Conservation (phyloP, 1,284 basidiomycete species). For the Ceratobasidium sp. region DNA sequence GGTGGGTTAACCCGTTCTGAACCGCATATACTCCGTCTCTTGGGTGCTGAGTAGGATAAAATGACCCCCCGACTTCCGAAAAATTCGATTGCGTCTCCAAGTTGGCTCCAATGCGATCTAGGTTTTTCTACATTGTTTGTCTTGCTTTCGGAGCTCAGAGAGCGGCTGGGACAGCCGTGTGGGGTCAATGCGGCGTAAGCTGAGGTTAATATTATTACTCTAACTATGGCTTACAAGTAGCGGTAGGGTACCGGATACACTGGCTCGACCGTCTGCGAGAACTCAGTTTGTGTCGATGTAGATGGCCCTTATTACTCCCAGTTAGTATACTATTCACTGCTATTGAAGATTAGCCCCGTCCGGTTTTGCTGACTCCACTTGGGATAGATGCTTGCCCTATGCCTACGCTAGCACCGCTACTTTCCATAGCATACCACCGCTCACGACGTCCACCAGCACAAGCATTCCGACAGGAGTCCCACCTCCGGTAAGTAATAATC, state of each 20-base stretch:
- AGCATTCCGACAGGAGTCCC: too few relatives aligned
- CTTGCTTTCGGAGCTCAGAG: background rate
- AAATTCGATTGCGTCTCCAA: too few relatives aligned
- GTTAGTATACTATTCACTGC: background rate
- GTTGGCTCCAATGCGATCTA: slow-evolving; percentile 23
- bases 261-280: slow-evolving; percentile 19
- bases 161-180: slow-evolving; percentile 6
- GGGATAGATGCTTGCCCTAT: too few relatives aligned
- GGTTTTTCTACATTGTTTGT: background rate
- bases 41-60: too few relatives aligned
- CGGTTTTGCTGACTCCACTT: background rate
- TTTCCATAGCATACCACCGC: too few relatives aligned
- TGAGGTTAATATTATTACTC: too few relatives aligned
- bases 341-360: slow-evolving; percentile 4
- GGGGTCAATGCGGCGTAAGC: slow-evolving; percentile 32
- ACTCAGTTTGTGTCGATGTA: background rate
- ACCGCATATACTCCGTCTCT: too few relatives aligned
- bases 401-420: too few relatives aligned
- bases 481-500: slow-evolving; percentile 1
- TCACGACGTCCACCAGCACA: too few relatives aligned
- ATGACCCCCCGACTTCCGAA: too few relatives aligned
- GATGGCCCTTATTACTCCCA: slow-evolving; percentile 25
- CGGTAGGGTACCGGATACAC: slow-evolving; percentile 20
- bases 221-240: too few relatives aligned
- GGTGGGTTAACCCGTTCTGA: too few relatives aligned